Conservation (phyloP, 805 yeast genomes). For the Wickerhamomyces alni region DNA sequence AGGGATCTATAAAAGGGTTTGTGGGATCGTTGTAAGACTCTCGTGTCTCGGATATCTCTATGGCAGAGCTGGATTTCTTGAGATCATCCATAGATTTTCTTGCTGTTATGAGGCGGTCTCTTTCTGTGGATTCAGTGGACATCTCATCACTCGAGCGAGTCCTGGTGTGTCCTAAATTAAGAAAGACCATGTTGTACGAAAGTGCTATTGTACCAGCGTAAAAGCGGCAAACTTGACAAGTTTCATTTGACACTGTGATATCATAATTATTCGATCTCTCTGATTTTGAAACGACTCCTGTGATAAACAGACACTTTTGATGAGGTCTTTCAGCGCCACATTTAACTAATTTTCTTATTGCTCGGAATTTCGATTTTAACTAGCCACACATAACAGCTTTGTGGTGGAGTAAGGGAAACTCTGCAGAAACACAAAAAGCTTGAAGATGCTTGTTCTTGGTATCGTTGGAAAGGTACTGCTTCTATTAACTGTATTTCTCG, state of each 20-base stretch:
- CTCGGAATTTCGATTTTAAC: no score
- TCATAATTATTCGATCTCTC: no score
- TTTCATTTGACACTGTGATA: no score
- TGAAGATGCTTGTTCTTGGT: neutral
- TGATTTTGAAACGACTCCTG: no score
- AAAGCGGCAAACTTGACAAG: no score
- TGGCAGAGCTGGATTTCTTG: neutral
- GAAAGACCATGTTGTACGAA: no score
- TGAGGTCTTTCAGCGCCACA: slow-evolving; percentile 1
- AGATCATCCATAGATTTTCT: neutral
- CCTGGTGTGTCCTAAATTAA: neutral
- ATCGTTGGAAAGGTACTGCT: neutral
- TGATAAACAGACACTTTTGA: neutral
- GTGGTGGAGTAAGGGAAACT: neutral
- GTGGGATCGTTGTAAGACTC: neutral
- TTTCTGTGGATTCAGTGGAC: neutral
- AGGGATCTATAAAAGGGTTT: slow-evolving; percentile 31
- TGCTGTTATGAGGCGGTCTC: neutral
- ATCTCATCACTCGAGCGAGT: neutral
- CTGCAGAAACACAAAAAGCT: neutral
- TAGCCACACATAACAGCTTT: neutral
- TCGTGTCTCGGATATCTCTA: neutral
- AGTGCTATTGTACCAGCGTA: no score
- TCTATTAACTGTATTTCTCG: neutral
- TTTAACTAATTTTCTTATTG: neutral